A percentile compares a stretch with the other conserved stretches of the same genome.
Evolutionary conservation across 2,329 filamentous ascomycete species (phyloP).

Genomic region (Phoma herbarum): DNA sequence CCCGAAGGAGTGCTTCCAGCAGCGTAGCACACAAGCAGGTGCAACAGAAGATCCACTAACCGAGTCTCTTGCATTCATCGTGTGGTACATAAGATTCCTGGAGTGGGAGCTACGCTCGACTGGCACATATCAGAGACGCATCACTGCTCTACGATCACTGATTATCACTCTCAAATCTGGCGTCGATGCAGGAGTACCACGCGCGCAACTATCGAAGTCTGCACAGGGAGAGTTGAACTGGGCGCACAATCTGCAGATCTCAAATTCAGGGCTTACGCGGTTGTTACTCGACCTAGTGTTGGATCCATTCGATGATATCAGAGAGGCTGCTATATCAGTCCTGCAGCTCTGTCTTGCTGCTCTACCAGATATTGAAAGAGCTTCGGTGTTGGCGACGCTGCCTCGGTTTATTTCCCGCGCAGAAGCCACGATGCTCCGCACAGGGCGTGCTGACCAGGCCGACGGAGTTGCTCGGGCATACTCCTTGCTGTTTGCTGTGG

Average conservation of each 20-base stretch:
- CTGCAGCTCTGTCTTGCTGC: slow-evolving; percentile 50
- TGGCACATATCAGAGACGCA: slow-evolving; percentile 89
- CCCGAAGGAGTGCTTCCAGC: slow-evolving; percentile 22
- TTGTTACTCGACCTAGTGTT: slow-evolving; percentile 80
- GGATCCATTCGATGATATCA: slow-evolving; percentile 93
- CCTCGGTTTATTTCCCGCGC: slow-evolving; percentile 47
- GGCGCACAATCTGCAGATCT: slow-evolving; percentile 58
- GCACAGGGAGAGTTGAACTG: slow-evolving; percentile 60
- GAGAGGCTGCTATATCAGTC: slow-evolving; percentile 62
- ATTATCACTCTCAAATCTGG: slow-evolving; percentile 73
- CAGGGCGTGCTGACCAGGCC: slow-evolving; percentile 88
- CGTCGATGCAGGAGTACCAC: slow-evolving; percentile 62
- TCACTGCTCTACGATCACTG: slow-evolving; percentile 78
- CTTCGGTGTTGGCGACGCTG: slow-evolving; percentile 24
- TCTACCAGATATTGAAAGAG: slow-evolving; percentile 25
- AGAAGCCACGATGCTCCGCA: slow-evolving; percentile 69
- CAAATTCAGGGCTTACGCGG: slow-evolving; percentile 60
- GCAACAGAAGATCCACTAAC: slow-evolving; percentile 44
- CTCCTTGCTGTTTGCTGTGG: slow-evolving; percentile 72
- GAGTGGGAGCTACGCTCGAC: slow-evolving; percentile 78
- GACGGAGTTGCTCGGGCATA: slow-evolving; percentile 86
- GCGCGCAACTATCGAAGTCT: slow-evolving; percentile 55
- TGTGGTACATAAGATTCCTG: slow-evolving; percentile 78
- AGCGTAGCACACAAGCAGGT: background rate
- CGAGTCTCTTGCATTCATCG: slow-evolving; percentile 71